Percentiles rank a stretch among this genome's conserved stretches.
These are phyloP conservation scores for Allantophomopsis cytisporea DNA, from an alignment of 2,329 filamentous ascomycete genomes.

Conservation along the genomic window DNA sequence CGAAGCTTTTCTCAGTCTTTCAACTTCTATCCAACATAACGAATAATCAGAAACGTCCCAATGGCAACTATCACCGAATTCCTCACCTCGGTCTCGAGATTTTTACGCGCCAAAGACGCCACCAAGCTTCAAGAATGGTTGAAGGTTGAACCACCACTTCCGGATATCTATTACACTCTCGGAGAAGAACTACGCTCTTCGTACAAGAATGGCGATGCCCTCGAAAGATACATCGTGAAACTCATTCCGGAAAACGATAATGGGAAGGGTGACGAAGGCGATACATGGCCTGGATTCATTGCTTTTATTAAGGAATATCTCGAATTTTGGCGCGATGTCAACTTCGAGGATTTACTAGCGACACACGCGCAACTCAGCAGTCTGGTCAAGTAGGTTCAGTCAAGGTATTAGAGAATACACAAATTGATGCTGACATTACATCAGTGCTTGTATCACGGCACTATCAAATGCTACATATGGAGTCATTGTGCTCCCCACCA, in stretches of 20 bases:
- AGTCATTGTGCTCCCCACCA: constrained; percentile 68
- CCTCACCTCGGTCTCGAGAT: constrained; percentile 45
- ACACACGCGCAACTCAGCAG: constrained; percentile 64
- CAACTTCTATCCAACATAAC: too few species aligned
- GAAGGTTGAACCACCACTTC: constrained; percentile 59
- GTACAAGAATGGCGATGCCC: constrained; percentile 34
- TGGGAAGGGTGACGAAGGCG: constrained; percentile 46
- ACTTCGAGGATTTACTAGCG: constrained; percentile 60
- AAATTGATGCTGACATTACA: background rate
- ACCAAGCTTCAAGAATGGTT: constrained; percentile 55
- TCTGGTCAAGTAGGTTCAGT: constrained; percentile 53
- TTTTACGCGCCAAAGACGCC: constrained; percentile 51
- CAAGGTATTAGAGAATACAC: constrained; percentile 1
- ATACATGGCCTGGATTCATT: constrained; percentile 64
- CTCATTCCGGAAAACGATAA: constrained; percentile 52
- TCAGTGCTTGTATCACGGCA: constrained; percentile 69
- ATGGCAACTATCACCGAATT: constrained; percentile 59
- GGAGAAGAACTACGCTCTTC: constrained; percentile 48
- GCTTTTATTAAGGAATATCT: constrained; percentile 74
- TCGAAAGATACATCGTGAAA: constrained; percentile 50
- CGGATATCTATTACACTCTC: constrained; percentile 53
- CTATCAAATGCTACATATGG: constrained; percentile 70
- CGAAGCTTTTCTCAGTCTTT: too few species aligned
- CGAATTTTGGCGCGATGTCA: constrained; percentile 66
- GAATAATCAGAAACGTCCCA: background rate